phyloP scores from a whole-genome alignment of 2,329 filamentous ascomycete species.

The Pyricularia sp. region DNA sequence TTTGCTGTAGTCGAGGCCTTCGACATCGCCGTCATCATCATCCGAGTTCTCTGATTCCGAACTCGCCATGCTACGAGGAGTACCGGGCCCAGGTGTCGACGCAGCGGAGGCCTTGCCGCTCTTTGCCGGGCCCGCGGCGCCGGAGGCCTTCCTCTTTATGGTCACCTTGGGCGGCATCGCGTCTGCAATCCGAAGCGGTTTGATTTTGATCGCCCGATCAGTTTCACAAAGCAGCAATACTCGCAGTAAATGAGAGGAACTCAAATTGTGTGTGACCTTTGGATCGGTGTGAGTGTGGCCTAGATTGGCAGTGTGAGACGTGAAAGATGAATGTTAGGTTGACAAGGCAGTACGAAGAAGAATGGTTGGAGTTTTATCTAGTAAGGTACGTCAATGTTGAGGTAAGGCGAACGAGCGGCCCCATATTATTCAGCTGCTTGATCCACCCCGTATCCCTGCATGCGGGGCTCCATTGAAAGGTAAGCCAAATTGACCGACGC shows the following conservation, averaged over 20 bases:
- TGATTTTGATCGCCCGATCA: neutral
- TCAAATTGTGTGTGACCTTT: neutral
- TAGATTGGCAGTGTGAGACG: neutral
- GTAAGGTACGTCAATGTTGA: neutral
- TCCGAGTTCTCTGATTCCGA: slow-evolving; percentile 38
- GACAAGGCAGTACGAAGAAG: neutral
- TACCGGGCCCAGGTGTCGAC: slow-evolving; percentile 52
- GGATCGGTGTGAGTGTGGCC: neutral
- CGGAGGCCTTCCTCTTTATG: slow-evolving; percentile 55
- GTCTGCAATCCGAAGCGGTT: slow-evolving; percentile 2
- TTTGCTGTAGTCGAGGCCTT: slow-evolving; percentile 18
- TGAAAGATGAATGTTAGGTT: neutral
- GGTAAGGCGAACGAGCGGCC: neutral
- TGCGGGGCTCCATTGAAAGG: neutral
- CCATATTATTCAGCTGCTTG: neutral
- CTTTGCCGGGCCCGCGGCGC: slow-evolving; percentile 40
- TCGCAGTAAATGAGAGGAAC: neutral
- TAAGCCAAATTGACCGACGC: neutral
- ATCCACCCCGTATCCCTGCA: neutral
- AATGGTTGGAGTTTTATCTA: neutral
- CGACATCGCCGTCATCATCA: slow-evolving; percentile 35
- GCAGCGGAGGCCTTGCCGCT: slow-evolving; percentile 44
- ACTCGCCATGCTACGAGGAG: slow-evolving; percentile 48
- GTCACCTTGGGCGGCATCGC: slow-evolving; percentile 44
- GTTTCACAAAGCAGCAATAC: neutral